These are phyloP conservation scores for Glycine latifolia DNA, from an alignment of 306 rosid genomes.

Conservation along the genomic window DNA sequence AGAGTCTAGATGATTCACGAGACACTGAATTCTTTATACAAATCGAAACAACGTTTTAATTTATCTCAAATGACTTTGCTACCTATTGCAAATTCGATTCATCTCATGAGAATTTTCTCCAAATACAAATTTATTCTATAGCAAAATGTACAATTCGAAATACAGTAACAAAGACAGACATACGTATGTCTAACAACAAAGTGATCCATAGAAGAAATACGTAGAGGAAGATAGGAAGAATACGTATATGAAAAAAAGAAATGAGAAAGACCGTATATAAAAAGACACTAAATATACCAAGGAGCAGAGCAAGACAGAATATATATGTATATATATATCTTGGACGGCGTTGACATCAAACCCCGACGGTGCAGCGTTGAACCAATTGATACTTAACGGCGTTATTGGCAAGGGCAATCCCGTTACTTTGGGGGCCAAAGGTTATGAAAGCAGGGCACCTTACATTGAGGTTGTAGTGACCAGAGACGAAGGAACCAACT, in stretches of 20 bases:
- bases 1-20: too few relatives aligned
- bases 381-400: slow-evolving; percentile 87
- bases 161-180: slow-evolving; percentile 15
- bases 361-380: slow-evolving; percentile 75
- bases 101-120: slow-evolving; percentile 32
- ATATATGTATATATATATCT: neutral
- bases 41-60: slow-evolving; percentile 33
- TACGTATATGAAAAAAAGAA: neutral
- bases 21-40: neutral
- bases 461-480: slow-evolving; percentile 66
- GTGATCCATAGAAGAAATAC: slow-evolving; percentile 18
- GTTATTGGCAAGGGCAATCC: slow-evolving; percentile 59
- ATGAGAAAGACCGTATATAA: neutral
- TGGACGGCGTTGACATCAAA: slow-evolving; percentile 44
- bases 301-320: neutral
- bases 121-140: slow-evolving; percentile 54
- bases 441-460: slow-evolving; percentile 83
- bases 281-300: slow-evolving; percentile 17
- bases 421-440: slow-evolving; percentile 58
- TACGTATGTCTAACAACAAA: slow-evolving; percentile 13
- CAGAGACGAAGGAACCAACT: slow-evolving; percentile 71
- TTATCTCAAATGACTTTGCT: neutral
- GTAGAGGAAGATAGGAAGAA: neutral
- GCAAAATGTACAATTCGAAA: slow-evolving; percentile 65
- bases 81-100: slow-evolving; percentile 57